Conservation (phyloP, 1,284 basidiomycete genomes). For the Singerocomus rubriflavus region DNA sequence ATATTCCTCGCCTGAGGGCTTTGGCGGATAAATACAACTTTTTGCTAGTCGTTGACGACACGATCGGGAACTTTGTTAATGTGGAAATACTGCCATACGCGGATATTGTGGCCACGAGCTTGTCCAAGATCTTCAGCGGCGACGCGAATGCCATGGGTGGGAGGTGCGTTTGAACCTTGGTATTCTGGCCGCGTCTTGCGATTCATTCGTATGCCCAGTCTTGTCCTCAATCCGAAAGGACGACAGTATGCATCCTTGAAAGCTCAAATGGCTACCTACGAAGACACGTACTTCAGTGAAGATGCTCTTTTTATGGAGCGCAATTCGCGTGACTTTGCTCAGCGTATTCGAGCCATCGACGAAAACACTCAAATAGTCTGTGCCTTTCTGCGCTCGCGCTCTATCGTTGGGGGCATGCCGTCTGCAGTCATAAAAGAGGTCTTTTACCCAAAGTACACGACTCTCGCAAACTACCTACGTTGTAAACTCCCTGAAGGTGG, state of each 20-base stretch:
- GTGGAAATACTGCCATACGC: conserved; percentile 89
- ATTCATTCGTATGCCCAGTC: conserved; percentile 32
- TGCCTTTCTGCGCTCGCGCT: conserved; percentile 69
- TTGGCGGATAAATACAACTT: conserved; percentile 91
- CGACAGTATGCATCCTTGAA: conserved; percentile 70
- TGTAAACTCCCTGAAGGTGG: conserved; percentile 65
- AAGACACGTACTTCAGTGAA: conserved; percentile 88
- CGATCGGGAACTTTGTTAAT: conserved; percentile 95
- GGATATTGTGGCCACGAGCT: conserved; percentile 91
- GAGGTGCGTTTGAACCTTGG: conserved; percentile 53
- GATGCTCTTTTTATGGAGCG: conserved; percentile 98
- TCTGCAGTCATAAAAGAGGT: conserved; percentile 70
- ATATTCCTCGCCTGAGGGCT: conserved; percentile 74
- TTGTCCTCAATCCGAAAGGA: conserved; percentile 83
- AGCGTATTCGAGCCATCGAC: conserved; percentile 79
- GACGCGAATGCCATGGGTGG: conserved; percentile 98
- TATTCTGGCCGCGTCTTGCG: neutral
- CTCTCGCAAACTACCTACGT: conserved; percentile 68
- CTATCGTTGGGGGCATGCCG: conserved; percentile 38
- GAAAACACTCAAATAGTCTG: conserved; percentile 82
- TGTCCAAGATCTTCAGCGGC: conserved; percentile 96
- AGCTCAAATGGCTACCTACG: conserved; percentile 62
- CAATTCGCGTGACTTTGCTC: conserved; percentile 90
- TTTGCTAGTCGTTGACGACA: conserved; percentile 91
- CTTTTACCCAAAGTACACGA: conserved; percentile 87